These are phyloP conservation scores for Microstegium vimineum DNA, from an alignment of 176 grass and related monocot genomes.

Conservation along the genomic window DNA sequence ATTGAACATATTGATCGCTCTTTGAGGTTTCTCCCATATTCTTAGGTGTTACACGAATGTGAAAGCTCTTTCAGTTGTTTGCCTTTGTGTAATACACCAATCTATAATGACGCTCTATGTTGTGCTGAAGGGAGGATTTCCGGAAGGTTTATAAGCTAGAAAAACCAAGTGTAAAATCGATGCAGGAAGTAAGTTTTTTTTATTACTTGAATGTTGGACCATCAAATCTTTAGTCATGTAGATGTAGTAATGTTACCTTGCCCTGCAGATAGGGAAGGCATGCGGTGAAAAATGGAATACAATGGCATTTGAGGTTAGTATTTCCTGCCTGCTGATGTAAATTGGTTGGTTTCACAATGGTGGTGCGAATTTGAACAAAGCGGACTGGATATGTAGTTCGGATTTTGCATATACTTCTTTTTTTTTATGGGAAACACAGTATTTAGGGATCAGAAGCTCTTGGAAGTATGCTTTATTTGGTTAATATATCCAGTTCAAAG, in stretches of 20 bases:
- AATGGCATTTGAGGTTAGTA: conserved; percentile 83
- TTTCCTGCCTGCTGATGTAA: conserved; percentile 13
- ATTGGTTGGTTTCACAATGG: not conserved
- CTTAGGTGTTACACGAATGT: conserved; percentile 1
- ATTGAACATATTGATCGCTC: not conserved
- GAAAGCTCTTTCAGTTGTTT: not conserved
- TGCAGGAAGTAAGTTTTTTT: conserved; percentile 65
- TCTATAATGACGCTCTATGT: conserved; percentile 33
- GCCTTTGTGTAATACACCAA: not conserved
- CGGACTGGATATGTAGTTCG: not conserved
- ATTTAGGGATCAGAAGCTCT: not conserved
- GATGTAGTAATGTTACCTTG: conserved; percentile 16
- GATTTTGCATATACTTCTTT: not conserved
- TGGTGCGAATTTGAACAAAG: not conserved
- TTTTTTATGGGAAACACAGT: conserved; percentile 17
- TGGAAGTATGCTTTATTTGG: not conserved
- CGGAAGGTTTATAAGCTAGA: conserved; percentile 66
- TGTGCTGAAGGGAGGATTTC: conserved; percentile 87
- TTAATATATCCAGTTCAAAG: not conserved
- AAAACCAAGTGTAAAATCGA: conserved; percentile 84
- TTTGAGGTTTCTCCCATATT: not conserved
- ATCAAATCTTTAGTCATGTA: conserved; percentile 10
- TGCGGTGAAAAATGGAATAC: conserved; percentile 91
- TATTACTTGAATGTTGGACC: conserved; percentile 12
- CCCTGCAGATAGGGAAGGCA: conserved; percentile 78